phyloP scores from a whole-genome alignment of 1,139 yeast species.

The Candida sp. region DNA sequence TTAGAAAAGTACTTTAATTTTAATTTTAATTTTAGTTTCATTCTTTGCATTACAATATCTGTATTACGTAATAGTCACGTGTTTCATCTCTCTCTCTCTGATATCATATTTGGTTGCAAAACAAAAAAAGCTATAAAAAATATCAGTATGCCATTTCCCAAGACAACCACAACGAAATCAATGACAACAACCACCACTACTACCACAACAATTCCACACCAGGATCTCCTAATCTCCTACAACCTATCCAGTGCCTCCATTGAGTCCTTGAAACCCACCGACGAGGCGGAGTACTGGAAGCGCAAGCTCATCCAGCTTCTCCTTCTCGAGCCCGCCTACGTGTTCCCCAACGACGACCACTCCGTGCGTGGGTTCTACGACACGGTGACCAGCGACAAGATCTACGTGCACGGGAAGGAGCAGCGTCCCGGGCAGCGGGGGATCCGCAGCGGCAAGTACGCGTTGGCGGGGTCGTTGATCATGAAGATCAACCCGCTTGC shows the following conservation, averaged over 20 bases:
- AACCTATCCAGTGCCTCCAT: constrained; percentile 1
- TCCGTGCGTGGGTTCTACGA: constrained; percentile 12
- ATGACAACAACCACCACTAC: background rate
- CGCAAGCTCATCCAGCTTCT: constrained; percentile 6
- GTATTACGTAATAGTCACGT: background rate
- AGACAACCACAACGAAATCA: background rate
- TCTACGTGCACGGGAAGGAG: constrained; percentile 12
- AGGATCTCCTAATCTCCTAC: background rate
- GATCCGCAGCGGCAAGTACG: constrained; percentile 5
- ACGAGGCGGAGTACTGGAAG: constrained; percentile 11
- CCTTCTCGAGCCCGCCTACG: constrained; percentile 7
- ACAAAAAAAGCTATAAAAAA: background rate
- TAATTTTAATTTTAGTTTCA: background rate
- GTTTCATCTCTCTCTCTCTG: background rate
- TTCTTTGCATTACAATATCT: background rate
- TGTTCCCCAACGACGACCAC: constrained; percentile 16
- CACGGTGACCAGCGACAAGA: constrained; percentile 9
- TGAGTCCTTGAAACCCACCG: constrained; percentile 3
- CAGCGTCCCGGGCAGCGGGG: constrained; percentile 17
- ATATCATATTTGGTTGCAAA: constrained; percentile 2
- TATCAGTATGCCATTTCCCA: background rate
- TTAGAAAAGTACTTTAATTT: background rate
- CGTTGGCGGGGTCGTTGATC: constrained; percentile 6
- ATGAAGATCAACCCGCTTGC: constrained; percentile 10
- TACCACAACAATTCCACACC: background rate